phyloP scores from a whole-genome alignment of 495 filamentous ascomycete species.

The Podospora pseudoanserina region DNA sequence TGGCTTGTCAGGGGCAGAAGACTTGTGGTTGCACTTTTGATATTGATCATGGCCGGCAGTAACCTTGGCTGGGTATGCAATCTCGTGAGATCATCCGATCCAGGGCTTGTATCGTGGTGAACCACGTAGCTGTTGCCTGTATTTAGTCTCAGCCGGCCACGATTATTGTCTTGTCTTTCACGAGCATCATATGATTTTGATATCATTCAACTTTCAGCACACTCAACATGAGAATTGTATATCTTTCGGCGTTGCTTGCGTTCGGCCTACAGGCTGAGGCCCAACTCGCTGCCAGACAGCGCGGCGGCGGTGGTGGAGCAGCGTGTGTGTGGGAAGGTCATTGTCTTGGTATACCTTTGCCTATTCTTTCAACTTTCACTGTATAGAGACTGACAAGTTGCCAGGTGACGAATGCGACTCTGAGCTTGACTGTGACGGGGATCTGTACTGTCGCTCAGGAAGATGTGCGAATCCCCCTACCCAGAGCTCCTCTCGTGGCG shows the following conservation, averaged over 20 bases:
- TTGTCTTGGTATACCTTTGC: constrained; percentile 19
- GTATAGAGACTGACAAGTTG: constrained; percentile 3
- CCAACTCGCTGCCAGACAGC: constrained; percentile 9
- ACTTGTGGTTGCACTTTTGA: not conserved
- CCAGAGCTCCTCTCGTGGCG: not conserved
- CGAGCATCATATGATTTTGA: no score
- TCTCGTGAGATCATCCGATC: not conserved
- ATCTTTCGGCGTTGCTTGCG: constrained; percentile 7
- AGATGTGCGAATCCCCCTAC: constrained; percentile 16
- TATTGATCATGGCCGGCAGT: not conserved
- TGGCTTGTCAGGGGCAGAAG: not conserved
- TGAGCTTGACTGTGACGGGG: constrained; percentile 25
- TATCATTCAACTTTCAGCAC: not conserved
- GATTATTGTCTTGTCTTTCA: not conserved
- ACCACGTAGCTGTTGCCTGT: not conserved
- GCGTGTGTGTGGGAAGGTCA: constrained; percentile 27
- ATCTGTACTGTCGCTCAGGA: constrained; percentile 16
- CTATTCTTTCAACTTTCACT: no score
- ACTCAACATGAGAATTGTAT: constrained; percentile 12
- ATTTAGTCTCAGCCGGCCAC: not conserved
- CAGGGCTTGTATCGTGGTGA: not conserved
- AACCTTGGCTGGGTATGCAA: not conserved
- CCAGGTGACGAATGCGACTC: constrained; percentile 24
- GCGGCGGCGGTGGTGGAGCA: constrained; percentile 4
- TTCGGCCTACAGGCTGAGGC: constrained; percentile 7